Evolutionary conservation across 495 filamentous ascomycete species (phyloP), one percentile per base, ranked within the genome.

Genomic region (Daldinia caldariorum): DNA sequence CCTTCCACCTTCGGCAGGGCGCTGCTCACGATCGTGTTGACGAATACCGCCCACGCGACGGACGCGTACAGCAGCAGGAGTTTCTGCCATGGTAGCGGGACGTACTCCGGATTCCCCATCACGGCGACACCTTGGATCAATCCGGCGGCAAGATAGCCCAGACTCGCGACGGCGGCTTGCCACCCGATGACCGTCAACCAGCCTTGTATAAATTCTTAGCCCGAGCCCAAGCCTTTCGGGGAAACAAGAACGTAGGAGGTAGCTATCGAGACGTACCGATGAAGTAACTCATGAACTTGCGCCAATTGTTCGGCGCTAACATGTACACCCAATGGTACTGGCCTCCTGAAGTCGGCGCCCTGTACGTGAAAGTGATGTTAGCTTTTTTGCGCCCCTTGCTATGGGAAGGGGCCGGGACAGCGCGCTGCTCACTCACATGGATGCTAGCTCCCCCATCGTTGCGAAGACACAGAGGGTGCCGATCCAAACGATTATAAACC

Each of bases 131-230:
- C 86, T 74, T 90, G 87, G 41, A 91, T 86, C 6, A 88, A 82
- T 3, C 82, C 86, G 0, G 81, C 87, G 1, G 83, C 82, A 4
- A 90, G 77, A 71, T 86, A 89, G 1, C 83, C 82, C 31, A 82
- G 78, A 2, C 83, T 78, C 2, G 88, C 84, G 14, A 84, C 84
- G 2, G 83, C 79, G 20, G 84, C 84, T 75, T 89, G 85, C 88
- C 89, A 90, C 8, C 85, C 87, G 34, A 84, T 83, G 4, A 84
- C 83, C 34, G 81, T 85, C 22, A 90, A 78, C 89, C 88, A 91
- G 13, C 86, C 69, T 53, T 3, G 34, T 16, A 43, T 3, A 3
- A 43, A 9, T 56, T 56, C 26, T 26, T 26, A 26, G 26, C 26
- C 26, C 26, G 26, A 56, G 53, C 16, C 14, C 8, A 16, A 38